Base-by-base conservation (phyloP, 116 monocot species). In the Papilionanthe hybrid region DNA sequence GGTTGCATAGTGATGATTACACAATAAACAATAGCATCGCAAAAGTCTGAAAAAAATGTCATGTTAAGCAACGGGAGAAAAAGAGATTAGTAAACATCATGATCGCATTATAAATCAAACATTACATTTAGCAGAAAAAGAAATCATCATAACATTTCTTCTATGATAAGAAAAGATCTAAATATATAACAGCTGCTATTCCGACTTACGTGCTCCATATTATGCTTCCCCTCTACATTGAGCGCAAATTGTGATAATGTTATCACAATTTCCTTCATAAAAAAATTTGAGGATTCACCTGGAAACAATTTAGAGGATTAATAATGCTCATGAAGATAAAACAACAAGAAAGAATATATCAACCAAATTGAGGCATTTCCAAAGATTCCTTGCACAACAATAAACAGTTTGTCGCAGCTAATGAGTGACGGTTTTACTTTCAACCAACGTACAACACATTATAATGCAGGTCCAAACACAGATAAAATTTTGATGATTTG, bases 231-330 rank as follows among this genome's bases (percentile, higher is more conserved):
- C 7, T 92, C 78, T 32, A 76, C 56, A 55, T 60, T 45, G 42
- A 45, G 47, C 48, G 86, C 81, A 74, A 75, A 83, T 15, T 84
- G 42, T 78, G 94, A 83, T 48, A 94, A 81, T 73, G 79, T 88
- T 67, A 91, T 85, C n/a, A 91, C 7, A 81, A 91, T 81, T 43
- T 87, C 86, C 84, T 85, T 91, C 89, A 90, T 94, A 75, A 86
- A 94, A 25, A 84, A 63, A 84, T 75, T 84, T 72, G 97, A 89
- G 22, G 7, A 57, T 57, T 84, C 82, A 78, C 94, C 97, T 97
- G 72, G 78, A 89, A 78, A 78, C 19, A 63, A 17, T 15, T 29
- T 27, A 42, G 0, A 19, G 43, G 45, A 42, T 42, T 68, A 47
- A 17, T 47, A 68, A 23, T 32, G 30, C 48, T 76, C 25, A 7